A percentile compares a stretch with the other conserved stretches of the same genome.
phyloP scores from a whole-genome alignment of 805 yeast genomes.

The Scheffersomyces coipomensis region DNA sequence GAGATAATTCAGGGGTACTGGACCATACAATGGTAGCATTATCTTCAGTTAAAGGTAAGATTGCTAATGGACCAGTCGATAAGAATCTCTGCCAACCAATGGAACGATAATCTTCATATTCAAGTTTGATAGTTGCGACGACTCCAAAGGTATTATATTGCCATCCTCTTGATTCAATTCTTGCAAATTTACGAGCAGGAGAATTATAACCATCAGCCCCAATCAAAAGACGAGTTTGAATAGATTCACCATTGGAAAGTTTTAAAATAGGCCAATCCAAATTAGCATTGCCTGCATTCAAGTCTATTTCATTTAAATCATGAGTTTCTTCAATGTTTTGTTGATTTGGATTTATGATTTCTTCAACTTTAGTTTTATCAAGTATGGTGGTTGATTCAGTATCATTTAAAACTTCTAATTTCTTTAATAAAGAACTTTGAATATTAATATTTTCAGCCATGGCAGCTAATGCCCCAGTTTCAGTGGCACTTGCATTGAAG shows the following conservation, averaged over 20 bases:
- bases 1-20: slow-evolving; percentile 72
- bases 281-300: slow-evolving; percentile 20
- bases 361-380: slow-evolving; percentile 68
- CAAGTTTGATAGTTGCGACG: slow-evolving; percentile 83
- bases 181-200: slow-evolving; percentile 81
- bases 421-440: slow-evolving; percentile 66
- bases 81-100: slow-evolving; percentile 94
- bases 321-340: slow-evolving; percentile 9
- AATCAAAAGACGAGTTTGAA: slow-evolving; percentile 72
- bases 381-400: slow-evolving; percentile 35
- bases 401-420: slow-evolving; percentile 33
- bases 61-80: slow-evolving; percentile 89
- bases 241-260: slow-evolving; percentile 60
- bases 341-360: slow-evolving; percentile 33
- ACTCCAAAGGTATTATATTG: slow-evolving; percentile 82
- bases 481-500: slow-evolving; percentile 60
- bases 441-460: slow-evolving; percentile 89
- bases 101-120: slow-evolving; percentile 64
- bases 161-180: slow-evolving; percentile 90
- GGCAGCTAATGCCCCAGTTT: slow-evolving; percentile 49
- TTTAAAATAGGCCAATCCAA: slow-evolving; percentile 75
- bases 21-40: slow-evolving; percentile 95
- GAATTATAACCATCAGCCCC: slow-evolving; percentile 98
- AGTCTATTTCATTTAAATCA: slow-evolving; percentile 15
- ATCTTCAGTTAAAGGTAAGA: slow-evolving; percentile 83